phyloP scores from a whole-genome alignment of 371 early-diverging fungal genomes.

The Apophysomyces variabilis region DNA sequence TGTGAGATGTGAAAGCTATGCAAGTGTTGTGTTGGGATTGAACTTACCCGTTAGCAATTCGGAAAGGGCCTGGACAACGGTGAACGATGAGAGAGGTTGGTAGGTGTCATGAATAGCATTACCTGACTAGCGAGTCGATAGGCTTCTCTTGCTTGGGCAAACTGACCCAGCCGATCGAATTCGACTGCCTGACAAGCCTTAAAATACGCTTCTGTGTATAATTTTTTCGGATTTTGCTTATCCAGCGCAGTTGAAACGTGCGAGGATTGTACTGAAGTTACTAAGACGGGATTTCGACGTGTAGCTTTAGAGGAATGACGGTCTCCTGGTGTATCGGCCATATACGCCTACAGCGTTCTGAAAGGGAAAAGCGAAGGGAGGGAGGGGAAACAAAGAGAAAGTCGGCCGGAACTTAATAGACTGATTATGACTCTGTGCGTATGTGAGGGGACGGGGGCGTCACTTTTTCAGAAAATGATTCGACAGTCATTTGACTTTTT shows the following conservation, averaged over 20 bases:
- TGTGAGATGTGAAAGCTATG: constrained; percentile 14
- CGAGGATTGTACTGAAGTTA: constrained; percentile 22
- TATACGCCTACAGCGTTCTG: constrained; percentile 18
- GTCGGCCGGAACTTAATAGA: neutral
- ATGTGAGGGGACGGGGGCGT: too few relatives aligned
- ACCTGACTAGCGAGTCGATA: constrained; percentile 59
- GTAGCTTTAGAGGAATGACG: neutral
- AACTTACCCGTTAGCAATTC: constrained; percentile 18
- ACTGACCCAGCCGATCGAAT: constrained; percentile 50
- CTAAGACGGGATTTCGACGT: neutral
- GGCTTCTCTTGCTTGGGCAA: constrained; percentile 46
- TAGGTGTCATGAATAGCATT: constrained; percentile 4
- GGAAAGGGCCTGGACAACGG: neutral
- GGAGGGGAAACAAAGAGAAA: neutral
- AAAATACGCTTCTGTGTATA: constrained; percentile 54
- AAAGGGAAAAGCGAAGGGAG: neutral
- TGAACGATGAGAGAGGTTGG: neutral
- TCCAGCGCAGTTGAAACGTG: constrained; percentile 8
- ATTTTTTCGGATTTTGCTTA: neutral
- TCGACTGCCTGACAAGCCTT: constrained; percentile 56
- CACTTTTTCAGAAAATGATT: neutral
- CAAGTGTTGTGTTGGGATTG: constrained; percentile 12
- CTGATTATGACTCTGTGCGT: neutral
- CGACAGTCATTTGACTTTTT: constrained; percentile 10
- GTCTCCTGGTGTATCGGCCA: constrained; percentile 17